Percentiles rank a stretch among this genome's conserved stretches.
Evolutionary conservation across 2,329 filamentous ascomycete species (phyloP).

Genomic region (Xylariaceae sp.): DNA sequence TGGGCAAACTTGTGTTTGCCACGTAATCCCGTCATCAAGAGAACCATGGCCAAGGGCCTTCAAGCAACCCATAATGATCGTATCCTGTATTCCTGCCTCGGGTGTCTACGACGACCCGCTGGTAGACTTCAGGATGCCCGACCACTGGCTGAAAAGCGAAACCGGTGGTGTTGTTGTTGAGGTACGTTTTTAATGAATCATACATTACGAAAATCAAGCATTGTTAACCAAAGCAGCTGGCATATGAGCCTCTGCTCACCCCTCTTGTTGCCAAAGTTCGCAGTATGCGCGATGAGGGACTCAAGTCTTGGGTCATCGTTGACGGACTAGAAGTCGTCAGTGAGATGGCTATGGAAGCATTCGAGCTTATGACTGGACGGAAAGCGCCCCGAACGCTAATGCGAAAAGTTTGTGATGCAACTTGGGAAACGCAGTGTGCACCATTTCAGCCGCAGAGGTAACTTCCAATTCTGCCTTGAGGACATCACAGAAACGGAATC

Average conservation of each 20-base stretch:
- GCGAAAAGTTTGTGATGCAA: constrained; percentile 51
- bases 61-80: constrained; percentile 63
- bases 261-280: constrained; percentile 65
- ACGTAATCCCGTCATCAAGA: constrained; percentile 52
- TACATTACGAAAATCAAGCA: neutral
- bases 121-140: constrained; percentile 66
- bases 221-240: constrained; percentile 38
- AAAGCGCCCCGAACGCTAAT: constrained; percentile 66
- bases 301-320: constrained; percentile 64
- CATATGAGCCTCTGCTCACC: constrained; percentile 67
- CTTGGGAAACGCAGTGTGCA: constrained; percentile 36
- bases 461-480: no score
- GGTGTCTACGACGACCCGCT: constrained; percentile 55
- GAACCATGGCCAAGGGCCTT: constrained; percentile 60
- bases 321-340: constrained; percentile 69
- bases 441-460: constrained; percentile 21
- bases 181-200: constrained; percentile 22
- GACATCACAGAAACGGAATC: no score
- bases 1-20: constrained; percentile 37
- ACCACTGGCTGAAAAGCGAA: constrained; percentile 63
- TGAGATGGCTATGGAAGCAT: constrained; percentile 73
- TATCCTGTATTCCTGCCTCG: constrained; percentile 68
- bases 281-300: constrained; percentile 39
- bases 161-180: constrained; percentile 73
- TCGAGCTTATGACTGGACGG: constrained; percentile 70